Base-by-base conservation (phyloP, 2,329 filamentous ascomycete species). In the Penicillium brasilianum region DNA sequence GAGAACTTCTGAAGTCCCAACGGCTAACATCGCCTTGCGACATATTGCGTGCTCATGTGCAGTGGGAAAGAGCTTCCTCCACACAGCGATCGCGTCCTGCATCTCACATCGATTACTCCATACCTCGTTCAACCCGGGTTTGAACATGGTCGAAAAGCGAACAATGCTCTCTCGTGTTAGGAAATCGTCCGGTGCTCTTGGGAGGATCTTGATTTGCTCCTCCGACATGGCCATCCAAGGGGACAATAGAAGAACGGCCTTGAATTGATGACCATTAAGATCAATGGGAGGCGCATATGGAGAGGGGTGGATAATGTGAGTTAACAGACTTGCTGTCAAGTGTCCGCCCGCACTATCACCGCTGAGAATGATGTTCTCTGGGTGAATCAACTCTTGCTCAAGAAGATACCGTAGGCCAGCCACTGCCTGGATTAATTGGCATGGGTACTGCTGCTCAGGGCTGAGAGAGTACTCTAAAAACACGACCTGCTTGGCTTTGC, bases 371-470 rank as follows among this genome's bases (percentile, higher is more conserved):
- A 53, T 41, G 20, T n/a, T 18, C 37, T 53, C 50, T 8, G 34
- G 13, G 14, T 18, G 20, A 10, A 52, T 20, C 6, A 3, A 13
- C 50, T 52, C 20, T 14, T 52, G n/a, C 13, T 36, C 30, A 22
- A 52, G 50, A 20, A 52, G 50, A 39, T 39, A 39, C 20, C 50
- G 18, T 2, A 52, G 34, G 11, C 32, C 50, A 13, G 50, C 50
- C 11, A 52, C 50, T n/a, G 50, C 50, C 32, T 52, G 50, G 10
- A 37, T 20, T 16, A 52, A 14, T 16, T 52, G 50, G 22, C 50
- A 39, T 20, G 50, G 50, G 36, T 37, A 41, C 22, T 2, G 22
- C 13, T 52, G 50, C 50, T 52, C 50, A 5, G 36, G 50, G 11
- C 20, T 41, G 34, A 41, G 20, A 13, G 50, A 53, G 13, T 41